Conservation (phyloP, 129 eudicot species). For the Logfia minima region DNA sequence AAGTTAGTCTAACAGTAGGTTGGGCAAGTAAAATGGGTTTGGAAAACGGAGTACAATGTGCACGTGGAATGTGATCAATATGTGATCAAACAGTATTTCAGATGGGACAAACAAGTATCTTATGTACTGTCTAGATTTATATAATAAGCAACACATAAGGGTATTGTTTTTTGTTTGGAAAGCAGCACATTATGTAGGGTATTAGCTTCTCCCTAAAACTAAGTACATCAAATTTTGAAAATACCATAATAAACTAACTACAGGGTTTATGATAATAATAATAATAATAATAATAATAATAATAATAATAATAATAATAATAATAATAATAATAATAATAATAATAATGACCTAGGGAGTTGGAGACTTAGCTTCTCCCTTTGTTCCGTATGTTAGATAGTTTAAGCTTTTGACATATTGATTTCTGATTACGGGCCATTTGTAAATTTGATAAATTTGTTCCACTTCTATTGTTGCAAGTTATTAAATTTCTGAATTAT, state of each 20-base stretch:
- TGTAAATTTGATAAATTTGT: not conserved
- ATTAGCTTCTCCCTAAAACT: not conserved
- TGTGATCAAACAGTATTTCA: not conserved
- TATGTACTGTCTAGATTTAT: not conserved
- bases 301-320: too few relatives aligned
- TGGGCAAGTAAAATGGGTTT: not conserved
- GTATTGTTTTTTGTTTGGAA: not conserved
- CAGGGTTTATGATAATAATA: not conserved
- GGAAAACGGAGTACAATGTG: not conserved
- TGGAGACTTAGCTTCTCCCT: not conserved
- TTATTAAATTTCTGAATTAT: not conserved
- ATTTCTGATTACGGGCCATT: not conserved
- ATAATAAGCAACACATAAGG: not conserved
- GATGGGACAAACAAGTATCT: not conserved
- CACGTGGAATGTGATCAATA: not conserved
- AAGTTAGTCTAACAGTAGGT: not conserved
- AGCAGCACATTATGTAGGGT: too few relatives aligned
- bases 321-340: not conserved
- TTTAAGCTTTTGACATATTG: conserved; percentile 2
- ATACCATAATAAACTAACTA: not conserved
- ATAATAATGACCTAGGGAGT: not conserved
- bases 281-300: not conserved
- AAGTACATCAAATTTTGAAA: not conserved
- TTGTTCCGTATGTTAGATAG: not conserved
- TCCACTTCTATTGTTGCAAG: not conserved